Base-by-base conservation (phyloP, 2,329 filamentous ascomycete species). In the Arthrocladium fulminans region DNA sequence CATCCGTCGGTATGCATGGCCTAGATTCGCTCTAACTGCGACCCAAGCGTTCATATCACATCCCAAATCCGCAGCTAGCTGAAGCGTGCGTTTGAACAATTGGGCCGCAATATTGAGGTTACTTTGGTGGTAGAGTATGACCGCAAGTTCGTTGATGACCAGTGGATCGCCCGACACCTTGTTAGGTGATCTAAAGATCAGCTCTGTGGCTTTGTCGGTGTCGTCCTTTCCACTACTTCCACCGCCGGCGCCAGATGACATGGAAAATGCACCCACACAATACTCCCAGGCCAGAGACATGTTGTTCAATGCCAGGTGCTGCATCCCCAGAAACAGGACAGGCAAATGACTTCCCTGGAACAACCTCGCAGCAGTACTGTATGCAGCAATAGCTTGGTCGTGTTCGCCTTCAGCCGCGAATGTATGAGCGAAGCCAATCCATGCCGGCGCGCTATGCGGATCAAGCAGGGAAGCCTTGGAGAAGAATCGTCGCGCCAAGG, bases 361-460 rank as follows among this genome's bases (percentile, higher is more conserved):
- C 0, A 98, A 72, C 32, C 92, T 79, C 1, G 90, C 90, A 0
- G 92, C 92, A 1, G 92, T 98, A 24, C 87, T 94, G 69, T 98
- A 98, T 0, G 94, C 92, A 7, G 89, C 94, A 54, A 98, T 96
- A 41, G 92, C 92, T 68, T 98, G 92, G 64, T 98, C 92, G 65
- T 97, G 89, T 66, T 98, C 92, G 45, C 92, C 92, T 65, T 98
- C 92, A 9, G 88, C 89, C 1, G 92, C 92, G 64, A 98, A 98
- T 0, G 92, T 98, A 65, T 98, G 94, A 1, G 92, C 92, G 62
- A 98, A 98, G 1, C 94, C 92, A 55, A 98, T 97, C 92, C 92
- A 98, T 2, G 92, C 92, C 1, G 92, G 87, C 0, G 90, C 90
- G 60, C 95, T 98, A 68, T 97, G 90, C 5, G 90, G 86, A 62